Base-by-base conservation (phyloP, 352 stramenopile species). In the Phytophthora pistaciae region DNA sequence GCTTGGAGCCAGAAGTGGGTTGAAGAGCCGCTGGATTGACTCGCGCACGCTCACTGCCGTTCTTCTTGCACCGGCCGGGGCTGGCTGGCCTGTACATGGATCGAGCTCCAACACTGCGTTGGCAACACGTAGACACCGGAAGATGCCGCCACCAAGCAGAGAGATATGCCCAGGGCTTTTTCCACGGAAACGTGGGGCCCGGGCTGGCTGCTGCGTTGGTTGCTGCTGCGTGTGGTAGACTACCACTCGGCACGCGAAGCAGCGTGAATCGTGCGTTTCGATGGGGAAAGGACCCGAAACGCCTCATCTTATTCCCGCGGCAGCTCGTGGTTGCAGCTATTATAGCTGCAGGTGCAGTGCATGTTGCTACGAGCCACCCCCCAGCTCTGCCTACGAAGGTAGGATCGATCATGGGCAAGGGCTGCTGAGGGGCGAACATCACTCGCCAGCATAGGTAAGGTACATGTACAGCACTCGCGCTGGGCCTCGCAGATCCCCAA, bases 1-100 rank as follows among this genome's bases (percentile, higher is more conserved):
- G 36, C 16, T 8, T 49, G 42, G 33, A 14, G 48, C 21, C 60
- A 66, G 60, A 53, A 54, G 46, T 40, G 48, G 59, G 59, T 66
- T 66, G 59, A 58, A 40, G 29, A 33, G 38, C 21, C 21, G n/a
- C 50, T 40, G n/a, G 16, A 40, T 13, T 16, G 42, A 16, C 6
- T 50, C 16, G 42, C 16, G 38, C 13, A n/a, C 29, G 13, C 7
- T 7, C 3, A 23, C 44, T 23, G 53, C 29, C 27, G 7, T 10
- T 42, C 14, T 59, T 42, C 31, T 56, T 38, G 27, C 21, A 38
- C 20, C n/a, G 48, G 20, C 48, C 38, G 38, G 5, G 11, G 38
- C 38, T 46, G 38, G 11, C 38, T 14, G 14, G 38, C 16, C 4
- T 44, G 13, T 13, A n/a, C n/a, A n/a, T n/a, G n/a, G n/a, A 44